phyloP scores from a whole-genome alignment of 169 alveolate genomes.

The Plasmodium coatneyi region DNA sequence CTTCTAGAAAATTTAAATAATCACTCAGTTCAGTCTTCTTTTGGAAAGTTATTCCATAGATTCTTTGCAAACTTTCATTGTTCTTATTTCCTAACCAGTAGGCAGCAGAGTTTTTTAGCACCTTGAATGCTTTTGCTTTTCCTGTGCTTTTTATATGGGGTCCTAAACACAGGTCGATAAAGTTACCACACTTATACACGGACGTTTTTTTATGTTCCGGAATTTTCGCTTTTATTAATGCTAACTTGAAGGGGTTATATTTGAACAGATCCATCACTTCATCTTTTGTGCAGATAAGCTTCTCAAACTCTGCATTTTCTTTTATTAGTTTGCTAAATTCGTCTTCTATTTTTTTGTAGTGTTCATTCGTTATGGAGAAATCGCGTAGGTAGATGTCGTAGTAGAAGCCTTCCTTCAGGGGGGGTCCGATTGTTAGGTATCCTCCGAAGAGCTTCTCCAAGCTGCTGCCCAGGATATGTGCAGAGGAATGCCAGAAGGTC shows the following conservation, averaged over 20 bases:
- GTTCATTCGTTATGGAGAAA: slow-evolving; percentile 79
- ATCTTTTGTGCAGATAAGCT: slow-evolving; percentile 94
- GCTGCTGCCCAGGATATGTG: slow-evolving; percentile 95
- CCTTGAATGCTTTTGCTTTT: slow-evolving; percentile 94
- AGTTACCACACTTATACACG: slow-evolving; percentile 97
- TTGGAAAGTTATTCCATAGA: slow-evolving; percentile 99
- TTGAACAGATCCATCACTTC: slow-evolving; percentile 97
- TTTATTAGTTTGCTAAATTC: slow-evolving; percentile 80
- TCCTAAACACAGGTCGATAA: slow-evolving; percentile 99
- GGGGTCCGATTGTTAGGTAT: slow-evolving; percentile 97
- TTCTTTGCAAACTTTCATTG: slow-evolving; percentile 97
- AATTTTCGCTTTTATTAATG: slow-evolving; percentile 95
- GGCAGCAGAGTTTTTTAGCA: slow-evolving; percentile 97
- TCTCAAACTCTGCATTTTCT: slow-evolving; percentile 94
- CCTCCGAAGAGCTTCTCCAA: slow-evolving; percentile 97
- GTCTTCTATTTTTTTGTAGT: slow-evolving; percentile 71
- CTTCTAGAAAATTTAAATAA: slow-evolving; percentile 93
- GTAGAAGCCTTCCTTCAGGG: slow-evolving; percentile 96
- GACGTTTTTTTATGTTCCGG: slow-evolving; percentile 96
- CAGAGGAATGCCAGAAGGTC: slow-evolving; percentile 98
- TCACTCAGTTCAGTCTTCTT: slow-evolving; percentile 94
- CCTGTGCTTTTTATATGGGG: slow-evolving; percentile 98
- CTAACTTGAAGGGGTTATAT: slow-evolving; percentile 98
- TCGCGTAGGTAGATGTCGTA: slow-evolving; percentile 98
- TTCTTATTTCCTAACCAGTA: slow-evolving; percentile 97